Conservation (phyloP, 306 rosid genomes). For the Vigna radiata region DNA sequence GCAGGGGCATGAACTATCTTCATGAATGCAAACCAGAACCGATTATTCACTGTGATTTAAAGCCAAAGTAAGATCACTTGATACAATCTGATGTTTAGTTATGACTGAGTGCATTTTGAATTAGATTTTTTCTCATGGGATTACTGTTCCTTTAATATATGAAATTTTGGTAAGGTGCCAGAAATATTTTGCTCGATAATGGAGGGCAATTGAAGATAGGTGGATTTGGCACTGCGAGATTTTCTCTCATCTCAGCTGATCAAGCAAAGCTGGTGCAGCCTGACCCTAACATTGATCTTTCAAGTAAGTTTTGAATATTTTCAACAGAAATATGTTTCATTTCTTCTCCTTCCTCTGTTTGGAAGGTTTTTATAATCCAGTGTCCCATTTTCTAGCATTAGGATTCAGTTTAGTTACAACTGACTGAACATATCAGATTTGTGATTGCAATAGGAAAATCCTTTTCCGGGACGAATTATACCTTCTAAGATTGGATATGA, state of each 20-base stretch:
- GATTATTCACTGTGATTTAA: slow-evolving; percentile 90
- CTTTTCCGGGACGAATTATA: slow-evolving; percentile 35
- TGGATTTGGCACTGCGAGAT: slow-evolving; percentile 83
- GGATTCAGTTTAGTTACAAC: slow-evolving; percentile 37
- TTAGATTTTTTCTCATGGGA: slow-evolving; percentile 46
- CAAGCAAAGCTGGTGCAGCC: slow-evolving; percentile 71
- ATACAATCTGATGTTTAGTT: slow-evolving; percentile 53
- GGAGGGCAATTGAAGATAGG: slow-evolving; percentile 94
- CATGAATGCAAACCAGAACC: slow-evolving; percentile 99
- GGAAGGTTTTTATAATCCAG: slow-evolving; percentile 20
- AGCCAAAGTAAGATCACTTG: slow-evolving; percentile 96
- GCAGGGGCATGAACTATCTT: slow-evolving; percentile 99
- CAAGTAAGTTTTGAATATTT: slow-evolving; percentile 66
- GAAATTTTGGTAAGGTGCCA: slow-evolving; percentile 98
- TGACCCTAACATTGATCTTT: slow-evolving; percentile 55
- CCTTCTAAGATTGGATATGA: slow-evolving; percentile 14
- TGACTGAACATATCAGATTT: slow-evolving; percentile 32
- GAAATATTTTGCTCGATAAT: slow-evolving; percentile 99
- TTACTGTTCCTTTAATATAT: slow-evolving; percentile 79
- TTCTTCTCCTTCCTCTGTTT: slow-evolving; percentile 20
- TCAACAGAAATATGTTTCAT: not conserved
- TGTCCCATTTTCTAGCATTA: slow-evolving; percentile 17
- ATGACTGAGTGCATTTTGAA: slow-evolving; percentile 40
- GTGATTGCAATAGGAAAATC: slow-evolving; percentile 25
- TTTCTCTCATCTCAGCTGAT: slow-evolving; percentile 73